Base-by-base conservation (phyloP, 2,329 filamentous ascomycete species). In the Colletotrichum kahawae region DNA sequence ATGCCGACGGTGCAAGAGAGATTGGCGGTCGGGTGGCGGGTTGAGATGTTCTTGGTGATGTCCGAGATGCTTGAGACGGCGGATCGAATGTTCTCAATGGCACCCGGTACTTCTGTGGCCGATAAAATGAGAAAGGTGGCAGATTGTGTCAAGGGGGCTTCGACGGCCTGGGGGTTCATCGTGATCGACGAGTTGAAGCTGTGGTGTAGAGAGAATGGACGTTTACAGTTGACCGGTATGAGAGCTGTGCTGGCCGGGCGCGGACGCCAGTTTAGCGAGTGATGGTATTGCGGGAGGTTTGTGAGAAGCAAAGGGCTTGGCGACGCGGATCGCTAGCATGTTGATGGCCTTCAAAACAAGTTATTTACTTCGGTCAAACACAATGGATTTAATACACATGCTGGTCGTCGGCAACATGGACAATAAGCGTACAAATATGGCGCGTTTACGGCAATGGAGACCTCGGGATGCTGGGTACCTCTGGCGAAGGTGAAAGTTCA, bases 1-100 rank as follows among this genome's bases (percentile, higher is more conserved):
- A 91, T 89, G 60, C 88, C 90, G 13, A 89, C 89, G 0, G 88
- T 89, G 78, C 89, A 91, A 48, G 87, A 82, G 73, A 91, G 88
- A 7, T 81, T 81, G 21, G 87, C 84, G 14, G 79, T 81, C 4
- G 85, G 83, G 57, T 90, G 86, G 54, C 89, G 88, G 67, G 90
- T 86, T 5, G 87, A 82, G 10, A 91, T 86, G 66, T 89, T 91
- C 77, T 91, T 91, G 56, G 85, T 80, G 10, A 91, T 83, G 67
- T 83, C 85, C 36, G 82, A 81, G 60, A 90, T 77, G 24, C 82
- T 80, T 7, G 89, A 83, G 5, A 91, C 79, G 1, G 84, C 81
- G 8, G 86, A 86, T 43, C 87, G 86, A 7, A 89, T 84, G 0
- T 81, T 88, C 13, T 79, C 71, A 71, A 84, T 79, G 5, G 88